A percentile compares a stretch with the other conserved stretches of the same genome.
phyloP scores from a whole-genome alignment of 768 basidiomycete genomes.

The Wakefieldia striispora region DNA sequence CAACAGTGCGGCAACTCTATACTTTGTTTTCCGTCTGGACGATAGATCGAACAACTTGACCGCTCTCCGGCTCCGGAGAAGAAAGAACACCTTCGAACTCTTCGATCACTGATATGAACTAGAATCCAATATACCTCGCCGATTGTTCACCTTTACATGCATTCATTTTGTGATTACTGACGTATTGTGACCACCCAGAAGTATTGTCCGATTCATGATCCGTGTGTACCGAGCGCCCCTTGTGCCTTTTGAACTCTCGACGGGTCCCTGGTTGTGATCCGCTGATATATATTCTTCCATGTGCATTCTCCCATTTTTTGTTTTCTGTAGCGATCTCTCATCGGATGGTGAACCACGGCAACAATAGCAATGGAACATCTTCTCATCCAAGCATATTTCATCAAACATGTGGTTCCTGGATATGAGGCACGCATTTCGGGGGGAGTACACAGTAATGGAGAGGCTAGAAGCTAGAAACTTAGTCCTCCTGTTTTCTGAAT shows the following conservation, averaged over 20 bases:
- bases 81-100: neutral
- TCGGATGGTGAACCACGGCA: neutral
- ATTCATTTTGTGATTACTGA: slow-evolving; percentile 3
- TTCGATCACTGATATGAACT: neutral
- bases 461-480: neutral
- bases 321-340: too few species aligned
- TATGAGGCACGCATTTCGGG: neutral
- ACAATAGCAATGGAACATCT: neutral
- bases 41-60: too few species aligned
- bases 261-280: neutral
- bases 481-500: too few species aligned
- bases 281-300: neutral
- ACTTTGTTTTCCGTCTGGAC: neutral
- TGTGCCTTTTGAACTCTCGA: neutral
- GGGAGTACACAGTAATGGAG: neutral
- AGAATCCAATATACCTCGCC: neutral
- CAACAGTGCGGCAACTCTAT: too few species aligned
- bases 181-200: neutral
- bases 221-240: neutral
- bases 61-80: too few species aligned
- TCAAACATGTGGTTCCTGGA: too few species aligned
- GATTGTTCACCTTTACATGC: neutral
- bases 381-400: neutral
- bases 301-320: neutral
- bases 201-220: too few species aligned